Evolutionary conservation across 352 stramenopile species (phyloP), one percentile per base, ranked within the genome.

Genomic region (Pythium periplocum): DNA sequence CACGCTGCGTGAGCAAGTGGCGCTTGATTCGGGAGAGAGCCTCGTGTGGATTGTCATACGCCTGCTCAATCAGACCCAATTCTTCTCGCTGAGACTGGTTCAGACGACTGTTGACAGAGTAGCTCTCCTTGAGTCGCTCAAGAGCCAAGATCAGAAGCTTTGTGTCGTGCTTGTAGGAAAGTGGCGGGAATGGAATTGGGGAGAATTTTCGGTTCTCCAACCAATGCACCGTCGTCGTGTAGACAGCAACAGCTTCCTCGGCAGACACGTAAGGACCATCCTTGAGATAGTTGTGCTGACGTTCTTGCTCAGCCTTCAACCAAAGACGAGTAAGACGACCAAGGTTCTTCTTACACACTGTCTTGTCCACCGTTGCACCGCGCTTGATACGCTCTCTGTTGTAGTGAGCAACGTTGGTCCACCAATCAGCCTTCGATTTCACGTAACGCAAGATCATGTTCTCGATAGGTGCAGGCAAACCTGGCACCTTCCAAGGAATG

Each of bases 401-500:
- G 83, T 99, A 99, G 73, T 99, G 98, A 3, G 98, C 96, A 51
- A 99, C 98, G 71, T 99, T 99, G 0, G 97, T 99, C 84, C 84
- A 95, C 84, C 84, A 95, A 63, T 99, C 96, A 12, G 96, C 97
- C 77, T 99, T 99, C 10, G 95, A 95, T 75, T 99, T 99, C 26
- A 99, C 96, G 69, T 99, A 99, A 17, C 98, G 89, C 46, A 99
- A 64, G 64, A 99, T 99, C 96, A 99, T 99, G 73, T 99, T 99
- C 61, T 99, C 98, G 62, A 99, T 98, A 0, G 97, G 96, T 31
- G 96, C 95, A 31, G 98, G 98, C 59, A 99, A 95, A 10, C 98
- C 97, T 9, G 98, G 96, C n/a, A 99, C 97, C 75, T 99, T 99
- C 98, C 98, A 99, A 3, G 97, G 97, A 73, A 99, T 99, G 66